Evolutionary conservation across 495 filamentous ascomycete species (phyloP), one percentile per base, ranked within the genome.

Genomic region (Daldinia grandis): DNA sequence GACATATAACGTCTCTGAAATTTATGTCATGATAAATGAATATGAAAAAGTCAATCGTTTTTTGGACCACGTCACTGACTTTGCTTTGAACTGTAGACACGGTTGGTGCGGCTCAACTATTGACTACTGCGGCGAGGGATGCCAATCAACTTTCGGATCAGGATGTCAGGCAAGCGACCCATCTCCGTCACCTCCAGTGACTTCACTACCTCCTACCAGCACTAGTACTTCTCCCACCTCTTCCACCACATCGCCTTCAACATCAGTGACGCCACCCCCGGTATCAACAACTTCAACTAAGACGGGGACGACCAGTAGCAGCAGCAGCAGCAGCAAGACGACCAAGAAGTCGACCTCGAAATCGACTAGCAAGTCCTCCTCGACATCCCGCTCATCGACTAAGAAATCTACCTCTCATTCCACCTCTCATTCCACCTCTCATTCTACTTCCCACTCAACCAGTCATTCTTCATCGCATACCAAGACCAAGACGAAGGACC

Each of bases 91-190:
- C 38, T 44, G 38, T 55, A 77, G 75, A 66, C 59, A 76, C 64
- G 73, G 78, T 30, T 79, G 65, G 50, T 82, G 81, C 55, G 78
- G 80, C 38, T 72, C 68, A 55, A 80, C 76, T n/a, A 70, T 73
- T 53, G 74, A 83, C 71, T 76, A 79, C 57, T 84, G 76, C 68
- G 69, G 56, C 58, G 75, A 69, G 12, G 81, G 81, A 2, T 84
- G 81, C 66, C 81, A 81, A 40, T 7, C 73, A 1, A 70, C 21
- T 0, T 81, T 78, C 58, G 79, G 82, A n/a, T 76, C 67, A n/a
- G 81, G 81, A 67, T 77, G 76, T 67, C 70, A 71, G 75, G 72
- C 66, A 66, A 47, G 64, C 61, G 58, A 69, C 58, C 68, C 63
- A 40, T 35, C 56, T 50, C 44, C 50, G 60, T 64, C 62, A 15